phyloP scores from a whole-genome alignment of 2,329 filamentous ascomycete species.

The Epichloe bromicola region DNA sequence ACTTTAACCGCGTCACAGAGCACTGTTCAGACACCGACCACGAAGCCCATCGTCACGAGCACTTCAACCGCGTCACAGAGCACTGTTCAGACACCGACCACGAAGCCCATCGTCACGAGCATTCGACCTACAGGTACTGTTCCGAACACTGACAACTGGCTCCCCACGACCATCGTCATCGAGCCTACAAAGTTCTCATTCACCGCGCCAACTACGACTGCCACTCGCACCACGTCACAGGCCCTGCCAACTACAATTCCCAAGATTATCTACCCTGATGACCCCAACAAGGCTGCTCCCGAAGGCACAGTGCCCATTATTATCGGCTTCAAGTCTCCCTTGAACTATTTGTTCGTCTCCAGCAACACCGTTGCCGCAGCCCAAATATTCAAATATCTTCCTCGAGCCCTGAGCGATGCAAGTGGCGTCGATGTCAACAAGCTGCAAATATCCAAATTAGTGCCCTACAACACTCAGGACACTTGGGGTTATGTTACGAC shows the following conservation, averaged over 20 bases:
- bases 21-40: conserved; percentile 4
- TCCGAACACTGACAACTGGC: conserved; percentile 30
- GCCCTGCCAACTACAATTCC: conserved; percentile 56
- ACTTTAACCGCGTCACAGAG: conserved; percentile 10
- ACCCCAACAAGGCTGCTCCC: conserved; percentile 38
- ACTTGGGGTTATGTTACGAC: conserved; percentile 71
- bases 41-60: conserved; percentile 21
- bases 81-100: conserved; percentile 4
- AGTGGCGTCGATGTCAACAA: conserved; percentile 41
- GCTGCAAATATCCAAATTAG: conserved; percentile 56
- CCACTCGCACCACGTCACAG: conserved; percentile 31
- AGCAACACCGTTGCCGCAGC: conserved; percentile 56
- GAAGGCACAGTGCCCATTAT: conserved; percentile 61
- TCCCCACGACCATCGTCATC: conserved; percentile 50
- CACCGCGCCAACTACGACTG: conserved; percentile 15
- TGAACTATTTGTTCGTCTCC: conserved; percentile 79
- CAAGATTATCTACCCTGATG: conserved; percentile 59
- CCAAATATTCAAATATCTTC: conserved; percentile 75
- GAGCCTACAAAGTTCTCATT: conserved; percentile 30
- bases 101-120: conserved; percentile 21
- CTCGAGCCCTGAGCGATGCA: conserved; percentile 54
- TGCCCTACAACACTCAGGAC: conserved; percentile 60
- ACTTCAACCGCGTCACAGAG: conserved; percentile 10
- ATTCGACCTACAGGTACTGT: conserved; percentile 30
- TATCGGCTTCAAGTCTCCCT: conserved; percentile 65